These are phyloP conservation scores for Zelonia costaricensis DNA, from an alignment of 208 protist genomes.

Conservation along the genomic window DNA sequence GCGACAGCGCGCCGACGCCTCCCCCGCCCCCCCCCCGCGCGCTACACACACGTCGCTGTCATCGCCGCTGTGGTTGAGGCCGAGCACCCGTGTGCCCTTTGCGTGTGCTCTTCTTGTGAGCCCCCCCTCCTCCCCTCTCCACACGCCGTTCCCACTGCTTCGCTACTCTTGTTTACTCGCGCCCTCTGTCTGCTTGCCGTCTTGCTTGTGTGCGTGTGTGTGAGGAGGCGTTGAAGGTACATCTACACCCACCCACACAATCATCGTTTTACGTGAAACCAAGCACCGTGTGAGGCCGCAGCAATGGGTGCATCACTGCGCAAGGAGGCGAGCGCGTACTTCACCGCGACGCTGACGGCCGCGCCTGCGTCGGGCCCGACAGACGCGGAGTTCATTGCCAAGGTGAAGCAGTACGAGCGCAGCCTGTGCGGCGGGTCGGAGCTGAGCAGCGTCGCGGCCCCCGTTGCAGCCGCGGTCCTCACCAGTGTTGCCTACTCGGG, in stretches of 20 bases:
- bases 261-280: too few species aligned
- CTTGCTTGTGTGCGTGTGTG: neutral
- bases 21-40: too few species aligned
- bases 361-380: slow-evolving; percentile 23
- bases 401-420: slow-evolving; percentile 34
- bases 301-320: slow-evolving; percentile 46
- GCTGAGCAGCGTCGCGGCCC: slow-evolving; percentile 38
- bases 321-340: slow-evolving; percentile 65
- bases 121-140: neutral
- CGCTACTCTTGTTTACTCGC: too few species aligned
- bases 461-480: slow-evolving; percentile 41
- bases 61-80: too few species aligned
- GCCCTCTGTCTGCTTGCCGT: too few species aligned
- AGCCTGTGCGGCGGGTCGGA: slow-evolving; percentile 54
- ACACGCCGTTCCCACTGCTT: too few species aligned
- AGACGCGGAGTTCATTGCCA: slow-evolving; percentile 31
- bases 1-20: too few species aligned
- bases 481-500: slow-evolving; percentile 13
- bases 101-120: too few species aligned
- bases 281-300: too few species aligned
- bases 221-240: neutral
- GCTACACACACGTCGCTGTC: too few species aligned
- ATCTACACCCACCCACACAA: neutral
- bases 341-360: slow-evolving; percentile 26
- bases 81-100: too few species aligned